Evolutionary conservation across 768 basidiomycete species (phyloP), one percentile per base, ranked within the genome.

Genomic region (Nidularia sp.): DNA sequence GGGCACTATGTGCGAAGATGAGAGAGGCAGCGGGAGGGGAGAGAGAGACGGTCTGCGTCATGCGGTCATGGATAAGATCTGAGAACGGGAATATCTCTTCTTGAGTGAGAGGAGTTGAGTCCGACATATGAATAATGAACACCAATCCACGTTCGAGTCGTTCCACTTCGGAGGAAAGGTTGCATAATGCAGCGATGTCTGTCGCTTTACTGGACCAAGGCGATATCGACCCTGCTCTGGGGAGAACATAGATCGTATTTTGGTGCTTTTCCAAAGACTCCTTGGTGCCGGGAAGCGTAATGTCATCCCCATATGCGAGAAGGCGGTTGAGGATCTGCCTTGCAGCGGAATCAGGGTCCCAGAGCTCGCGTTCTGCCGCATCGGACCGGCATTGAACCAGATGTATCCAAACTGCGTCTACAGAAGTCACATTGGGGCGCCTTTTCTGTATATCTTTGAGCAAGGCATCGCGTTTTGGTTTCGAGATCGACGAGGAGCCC

Each of bases 191-290:
- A 18, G 95, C 81, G 51, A 99, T 98, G 65, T 99, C 95, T 0
- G 96, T 98, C 2, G 97, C 96, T 71, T 99, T 99, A 69, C 91
- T 96, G 4, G 96, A 98, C 97, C 97, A 99, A 2, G 97, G 95
- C 3, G 96, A 98, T 61, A 98, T 88, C 3, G 95, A 94, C 3
- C 96, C 95, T 6, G 84, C 78, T 53, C 95, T 74, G 8, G 95
- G 95, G 5, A 89, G 71, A 39, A 97, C 84, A 64, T 84, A 96
- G 41, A 84, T 70, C 8, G 85, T 71, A 47, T 81, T 80, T 29
- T 55, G 57, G 7, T 63, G 63, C 13, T 63, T 61, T 48, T 73
- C 60, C n/a, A 72, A 62, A 29, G 67, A 62, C 18, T 64, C 56
- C 8, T 64, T 55, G 0, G 85, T 85, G 5, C 60, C 67, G 2